Conservation (phyloP, 495 filamentous ascomycete genomes). For the Parathielavia hyrcaniae region DNA sequence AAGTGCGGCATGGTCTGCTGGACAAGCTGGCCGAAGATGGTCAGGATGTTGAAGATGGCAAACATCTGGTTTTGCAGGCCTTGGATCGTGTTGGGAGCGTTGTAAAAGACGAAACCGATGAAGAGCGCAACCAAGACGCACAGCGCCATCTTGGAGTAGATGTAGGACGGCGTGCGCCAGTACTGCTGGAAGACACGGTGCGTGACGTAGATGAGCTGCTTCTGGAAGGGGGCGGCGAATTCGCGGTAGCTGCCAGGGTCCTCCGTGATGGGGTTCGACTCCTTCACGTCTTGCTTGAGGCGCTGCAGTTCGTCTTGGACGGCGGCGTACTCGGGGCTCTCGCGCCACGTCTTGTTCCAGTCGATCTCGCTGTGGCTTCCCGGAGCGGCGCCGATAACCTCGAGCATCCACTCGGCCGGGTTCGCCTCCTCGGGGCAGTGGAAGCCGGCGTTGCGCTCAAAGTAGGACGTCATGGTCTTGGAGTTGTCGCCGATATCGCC, state of each 20-base stretch:
- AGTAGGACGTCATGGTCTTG: slow-evolving; percentile 65
- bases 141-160: slow-evolving; percentile 63
- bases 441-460: slow-evolving; percentile 69
- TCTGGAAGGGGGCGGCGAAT: slow-evolving; percentile 51
- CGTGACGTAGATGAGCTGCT: slow-evolving; percentile 50
- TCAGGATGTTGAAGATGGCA: slow-evolving; percentile 74
- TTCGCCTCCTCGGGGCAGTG: slow-evolving; percentile 72
- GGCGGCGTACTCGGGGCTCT: slow-evolving; percentile 61
- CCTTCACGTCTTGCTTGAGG: slow-evolving; percentile 55
- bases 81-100: slow-evolving; percentile 60
- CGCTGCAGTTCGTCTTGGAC: slow-evolving; percentile 64
- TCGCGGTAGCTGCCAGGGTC: slow-evolving; percentile 43
- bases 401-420: slow-evolving; percentile 95
- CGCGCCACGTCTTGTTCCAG: slow-evolving; percentile 76
- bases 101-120: slow-evolving; percentile 85
- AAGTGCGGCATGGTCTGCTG: slow-evolving; percentile 86
- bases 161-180: slow-evolving; percentile 82
- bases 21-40: slow-evolving; percentile 66
- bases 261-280: slow-evolving; percentile 32
- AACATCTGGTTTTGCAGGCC: slow-evolving; percentile 87
- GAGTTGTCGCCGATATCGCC: slow-evolving; percentile 82
- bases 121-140: slow-evolving; percentile 60
- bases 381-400: slow-evolving; percentile 88
- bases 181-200: slow-evolving; percentile 78
- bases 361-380: slow-evolving; percentile 68